phyloP scores from a whole-genome alignment of 1,284 basidiomycete species.

The Dichomitus squalens region DNA sequence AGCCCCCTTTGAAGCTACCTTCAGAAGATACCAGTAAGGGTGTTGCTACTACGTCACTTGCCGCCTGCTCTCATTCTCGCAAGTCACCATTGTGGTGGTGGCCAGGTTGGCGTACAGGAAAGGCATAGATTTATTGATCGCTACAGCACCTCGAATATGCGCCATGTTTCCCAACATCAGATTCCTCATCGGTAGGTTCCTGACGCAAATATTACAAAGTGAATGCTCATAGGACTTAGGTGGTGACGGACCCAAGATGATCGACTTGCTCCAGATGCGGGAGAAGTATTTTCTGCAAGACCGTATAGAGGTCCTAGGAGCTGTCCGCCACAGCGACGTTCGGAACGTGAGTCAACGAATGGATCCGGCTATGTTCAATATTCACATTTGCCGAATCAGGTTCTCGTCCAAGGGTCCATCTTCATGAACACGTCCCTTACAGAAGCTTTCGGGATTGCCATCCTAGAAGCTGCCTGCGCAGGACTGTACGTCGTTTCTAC shows the following conservation, averaged over 20 bases:
- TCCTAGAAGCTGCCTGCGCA: conserved; percentile 94
- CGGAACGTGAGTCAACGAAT: conserved; percentile 51
- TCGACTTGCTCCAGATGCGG: conserved; percentile 94
- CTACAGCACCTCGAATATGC: conserved; percentile 90
- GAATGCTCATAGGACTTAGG: conserved; percentile 43
- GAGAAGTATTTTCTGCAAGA: conserved; percentile 91
- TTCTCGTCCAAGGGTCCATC: conserved; percentile 84
- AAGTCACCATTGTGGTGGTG: conserved; percentile 94
- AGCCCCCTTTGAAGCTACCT: conserved; percentile 49
- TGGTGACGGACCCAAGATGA: conserved; percentile 94
- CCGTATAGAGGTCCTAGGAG: conserved; percentile 86
- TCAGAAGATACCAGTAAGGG: conserved; percentile 14
- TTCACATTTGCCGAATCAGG: conserved; percentile 42
- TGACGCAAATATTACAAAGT: neutral
- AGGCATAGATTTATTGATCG: conserved; percentile 94
- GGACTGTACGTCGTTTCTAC: conserved; percentile 96
- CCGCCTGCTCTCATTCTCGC: neutral
- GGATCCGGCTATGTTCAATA: neutral
- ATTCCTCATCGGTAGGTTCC: conserved; percentile 83
- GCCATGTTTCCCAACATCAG: conserved; percentile 80
- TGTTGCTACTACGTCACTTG: neutral
- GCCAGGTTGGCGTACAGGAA: conserved; percentile 96
- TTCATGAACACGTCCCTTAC: conserved; percentile 97
- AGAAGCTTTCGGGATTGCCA: conserved; percentile 95
- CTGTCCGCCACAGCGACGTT: conserved; percentile 82